Conservation (phyloP, 2,329 filamentous ascomycete species). For the Colletotrichum karsti region DNA sequence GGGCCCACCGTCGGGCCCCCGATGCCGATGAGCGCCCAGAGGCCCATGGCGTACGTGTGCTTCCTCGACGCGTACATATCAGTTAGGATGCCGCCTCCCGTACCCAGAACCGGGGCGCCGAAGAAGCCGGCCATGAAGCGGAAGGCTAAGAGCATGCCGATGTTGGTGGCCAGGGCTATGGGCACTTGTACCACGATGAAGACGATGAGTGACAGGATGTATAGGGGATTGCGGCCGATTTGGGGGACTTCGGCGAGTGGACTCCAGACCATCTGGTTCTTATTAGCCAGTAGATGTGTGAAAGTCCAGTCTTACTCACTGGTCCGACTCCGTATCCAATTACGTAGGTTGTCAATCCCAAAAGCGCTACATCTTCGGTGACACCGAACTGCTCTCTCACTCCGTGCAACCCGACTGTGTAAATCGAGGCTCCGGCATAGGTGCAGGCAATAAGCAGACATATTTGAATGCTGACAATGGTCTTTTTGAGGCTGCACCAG, state of each 20-base stretch:
- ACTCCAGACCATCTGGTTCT: constrained; percentile 23
- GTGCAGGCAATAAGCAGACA: constrained; percentile 49
- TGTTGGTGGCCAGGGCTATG: constrained; percentile 22
- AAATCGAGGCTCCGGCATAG: constrained; percentile 60
- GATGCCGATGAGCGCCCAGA: constrained; percentile 17
- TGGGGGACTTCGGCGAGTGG: constrained; percentile 30
- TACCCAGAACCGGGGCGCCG: constrained; percentile 15
- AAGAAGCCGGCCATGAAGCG: constrained; percentile 34
- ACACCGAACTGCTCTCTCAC: constrained; percentile 72
- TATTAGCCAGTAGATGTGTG: background rate
- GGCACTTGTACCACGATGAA: constrained; percentile 29
- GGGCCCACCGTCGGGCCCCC: constrained; percentile 21
- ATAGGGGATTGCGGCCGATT: constrained; percentile 30
- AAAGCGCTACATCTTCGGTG: constrained; percentile 75
- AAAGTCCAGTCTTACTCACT: background rate
- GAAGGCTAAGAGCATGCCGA: constrained; percentile 29
- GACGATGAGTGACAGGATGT: constrained; percentile 27
- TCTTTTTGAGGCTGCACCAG: constrained; percentile 68
- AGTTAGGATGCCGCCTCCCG: constrained; percentile 2
- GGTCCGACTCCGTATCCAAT: constrained; percentile 79
- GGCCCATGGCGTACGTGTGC: constrained; percentile 9
- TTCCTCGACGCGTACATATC: constrained; percentile 17
- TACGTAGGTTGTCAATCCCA: constrained; percentile 80
- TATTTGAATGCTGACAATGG: constrained; percentile 67
- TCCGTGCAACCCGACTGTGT: constrained; percentile 77